Conservation (phyloP, 441 rosid species). For the Corymbia calophylla region DNA sequence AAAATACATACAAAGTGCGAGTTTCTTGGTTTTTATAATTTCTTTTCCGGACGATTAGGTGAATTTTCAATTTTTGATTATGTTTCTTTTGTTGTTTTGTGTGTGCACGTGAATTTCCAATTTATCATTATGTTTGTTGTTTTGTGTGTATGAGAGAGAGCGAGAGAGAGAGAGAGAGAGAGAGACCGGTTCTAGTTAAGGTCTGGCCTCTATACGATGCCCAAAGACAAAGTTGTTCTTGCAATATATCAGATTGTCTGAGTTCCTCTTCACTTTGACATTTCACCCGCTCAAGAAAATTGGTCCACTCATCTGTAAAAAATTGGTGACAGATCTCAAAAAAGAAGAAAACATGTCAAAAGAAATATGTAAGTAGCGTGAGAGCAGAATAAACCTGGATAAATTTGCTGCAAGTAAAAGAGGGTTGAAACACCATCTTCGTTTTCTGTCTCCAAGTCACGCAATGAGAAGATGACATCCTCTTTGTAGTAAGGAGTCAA, state of each 20-base stretch:
- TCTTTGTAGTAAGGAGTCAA: slow-evolving; percentile 95
- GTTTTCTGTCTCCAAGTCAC: slow-evolving; percentile 64
- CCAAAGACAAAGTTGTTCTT: slow-evolving; percentile 91
- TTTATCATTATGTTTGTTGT: too few relatives aligned
- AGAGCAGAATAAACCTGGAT: slow-evolving; percentile 58
- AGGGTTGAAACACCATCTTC: slow-evolving; percentile 97
- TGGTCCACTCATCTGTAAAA: slow-evolving; percentile 84
- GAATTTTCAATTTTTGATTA: background rate
- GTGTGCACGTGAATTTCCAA: too few relatives aligned
- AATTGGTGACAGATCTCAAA: background rate
- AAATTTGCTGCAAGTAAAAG: slow-evolving; percentile 93
- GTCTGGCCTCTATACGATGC: slow-evolving; percentile 99
- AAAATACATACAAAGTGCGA: background rate
- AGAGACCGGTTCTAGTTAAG: slow-evolving; percentile 84
- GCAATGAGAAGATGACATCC: slow-evolving; percentile 86
- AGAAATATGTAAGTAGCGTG: background rate
- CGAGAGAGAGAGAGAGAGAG: slow-evolving; percentile 2
- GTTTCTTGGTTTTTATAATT: background rate
- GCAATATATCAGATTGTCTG: slow-evolving; percentile 43
- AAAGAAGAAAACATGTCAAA: background rate
- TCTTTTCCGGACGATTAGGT: background rate
- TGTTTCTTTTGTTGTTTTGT: background rate
- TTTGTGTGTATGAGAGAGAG: too few relatives aligned
- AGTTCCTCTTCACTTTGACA: slow-evolving; percentile 60
- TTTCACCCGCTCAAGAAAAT: slow-evolving; percentile 77